Base-by-base conservation (phyloP, 2,329 filamentous ascomycete genomes). In the Chalara sp. region DNA sequence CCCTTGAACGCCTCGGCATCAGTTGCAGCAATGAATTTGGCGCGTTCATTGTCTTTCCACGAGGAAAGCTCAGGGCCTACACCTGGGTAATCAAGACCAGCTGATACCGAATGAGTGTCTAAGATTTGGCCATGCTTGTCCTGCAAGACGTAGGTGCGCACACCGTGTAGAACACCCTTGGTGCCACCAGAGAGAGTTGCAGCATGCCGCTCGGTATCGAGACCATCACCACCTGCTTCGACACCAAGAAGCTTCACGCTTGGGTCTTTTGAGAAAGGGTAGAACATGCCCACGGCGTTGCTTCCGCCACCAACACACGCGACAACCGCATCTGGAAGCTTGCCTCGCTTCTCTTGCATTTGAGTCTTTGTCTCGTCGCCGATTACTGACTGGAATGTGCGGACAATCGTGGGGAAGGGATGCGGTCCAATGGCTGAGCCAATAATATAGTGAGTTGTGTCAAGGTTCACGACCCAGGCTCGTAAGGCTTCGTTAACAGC, bases 211-310 rank as follows among this genome's bases (percentile, higher is more conserved):
- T 73, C 68, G 0, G 93, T 97, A 53, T 96, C 87, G 12, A 97
- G 66, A 54, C 93, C 93, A 62, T 97, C 93, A 55, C 93, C 93
- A 39, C 89, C 93, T 10, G 93, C 93, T 74, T 99, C 93, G 2
- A 99, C 91, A 58, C 93, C 93, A 10, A 97, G 76, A 4, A 96
- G 79, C 72, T 91, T 90, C 54, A 99, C 93, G 54, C 78, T 84
- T 0, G 79, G 78, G 63, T 99, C 92, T 41, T 89, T 83, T 56
- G 86, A 79, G 73, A 99, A 99, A 48, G 93, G 93, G 70, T 92
- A 95, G 75, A 99, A 99, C 91, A 97, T 99, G 72, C 93, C 93
- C 4, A 87, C 85, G 2, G 93, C 93, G 67, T 99, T 99, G 67
- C 85, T 91, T 53, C 93, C 93, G 59, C 93, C 93, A 50, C 93